These are phyloP conservation scores for Puccinia novopanici DNA, from an alignment of 1,284 basidiomycete genomes.

Conservation along the genomic window DNA sequence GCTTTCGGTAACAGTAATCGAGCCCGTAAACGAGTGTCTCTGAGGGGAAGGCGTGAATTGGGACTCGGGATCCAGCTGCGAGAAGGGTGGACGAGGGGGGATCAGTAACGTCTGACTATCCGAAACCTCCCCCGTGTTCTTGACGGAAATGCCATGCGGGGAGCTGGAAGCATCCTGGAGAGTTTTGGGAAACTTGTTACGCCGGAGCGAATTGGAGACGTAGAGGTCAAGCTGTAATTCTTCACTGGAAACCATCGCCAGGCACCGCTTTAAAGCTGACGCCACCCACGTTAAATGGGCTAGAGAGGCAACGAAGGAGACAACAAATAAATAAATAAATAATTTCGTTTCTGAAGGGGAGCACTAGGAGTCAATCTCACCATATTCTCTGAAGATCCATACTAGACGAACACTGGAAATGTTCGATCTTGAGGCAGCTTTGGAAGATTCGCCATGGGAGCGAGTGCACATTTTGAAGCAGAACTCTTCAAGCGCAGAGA, in stretches of 20 bases:
- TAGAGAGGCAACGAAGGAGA: too few relatives aligned
- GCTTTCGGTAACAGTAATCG: conserved; percentile 6
- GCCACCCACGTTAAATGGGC: conserved; percentile 84
- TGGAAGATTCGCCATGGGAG: conserved; percentile 61
- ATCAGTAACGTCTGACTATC: conserved; percentile 29
- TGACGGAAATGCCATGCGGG: not conserved
- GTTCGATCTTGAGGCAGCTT: conserved; percentile 58
- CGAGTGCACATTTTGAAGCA: conserved; percentile 67
- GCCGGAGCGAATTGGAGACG: conserved; percentile 64
- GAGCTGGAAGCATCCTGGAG: not conserved
- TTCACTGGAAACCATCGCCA: conserved; percentile 66
- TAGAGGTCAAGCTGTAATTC: conserved; percentile 76
- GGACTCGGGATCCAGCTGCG: conserved; percentile 3
- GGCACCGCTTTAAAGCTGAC: conserved; percentile 69
- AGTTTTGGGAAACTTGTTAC: not conserved
- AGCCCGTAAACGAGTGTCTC: conserved; percentile 29
- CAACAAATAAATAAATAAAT: not conserved
- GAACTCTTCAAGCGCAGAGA: conserved; percentile 72
- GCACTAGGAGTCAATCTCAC: conserved; percentile 61
- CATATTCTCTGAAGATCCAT: conserved; percentile 80
- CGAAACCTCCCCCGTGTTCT: not conserved
- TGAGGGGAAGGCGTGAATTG: not conserved
- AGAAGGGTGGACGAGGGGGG: conserved; percentile 39
- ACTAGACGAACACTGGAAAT: conserved; percentile 73
- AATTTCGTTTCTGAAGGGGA: conserved; percentile 6